Base-by-base conservation (phyloP, 495 filamentous ascomycete species). In the Cairneyella variabilis region DNA sequence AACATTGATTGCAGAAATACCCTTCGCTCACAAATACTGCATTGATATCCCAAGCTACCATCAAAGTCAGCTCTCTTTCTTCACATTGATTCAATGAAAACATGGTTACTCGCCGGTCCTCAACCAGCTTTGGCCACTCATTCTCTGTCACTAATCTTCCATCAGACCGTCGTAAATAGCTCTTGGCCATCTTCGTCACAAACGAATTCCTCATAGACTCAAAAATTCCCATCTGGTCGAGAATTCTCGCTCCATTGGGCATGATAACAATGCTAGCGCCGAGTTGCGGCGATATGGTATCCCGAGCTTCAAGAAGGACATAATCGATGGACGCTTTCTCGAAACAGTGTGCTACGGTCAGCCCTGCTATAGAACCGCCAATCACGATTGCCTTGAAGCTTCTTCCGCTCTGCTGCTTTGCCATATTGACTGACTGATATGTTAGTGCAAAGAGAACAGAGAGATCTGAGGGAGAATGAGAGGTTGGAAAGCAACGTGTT, bases 141-240 rank as follows among this genome's bases (percentile, higher is more conserved):
- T 28, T 38, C 0, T 28, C 10, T 1, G 17, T 11, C 18, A 58
- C 51, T 12, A 48, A n/a, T 20, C 59, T 61, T 1, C 64, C 61
- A 43, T 62, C 48, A 20, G 21, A 32, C 27, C 38, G 53, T 17
- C 43, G 17, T 10, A 39, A 48, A 20, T 28, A 32, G 1, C 56
- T 14, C 11, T 30, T 60, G 0, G 56, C 48, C 27, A 69, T 57
- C 3, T 62, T 55, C 6, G 45, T 50, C 48, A 61, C 54, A 18
- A 57, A 54, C 17, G 44, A 21, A 1, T 60, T n/a, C 5, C 14
- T 46, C 48, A 66, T 40, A 1, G 18, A 18, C 21, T 73, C 60
- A 37, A 63, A 73, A 12, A 67, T 48, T 0, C 71, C 74, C 37
- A 74, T 37, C 44, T 74, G 71, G 27, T 70, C 64, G 17, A 67